Evolutionary conservation across 1,284 basidiomycete genomes (phyloP).

Genomic region (Cystobasidium sp.): DNA sequence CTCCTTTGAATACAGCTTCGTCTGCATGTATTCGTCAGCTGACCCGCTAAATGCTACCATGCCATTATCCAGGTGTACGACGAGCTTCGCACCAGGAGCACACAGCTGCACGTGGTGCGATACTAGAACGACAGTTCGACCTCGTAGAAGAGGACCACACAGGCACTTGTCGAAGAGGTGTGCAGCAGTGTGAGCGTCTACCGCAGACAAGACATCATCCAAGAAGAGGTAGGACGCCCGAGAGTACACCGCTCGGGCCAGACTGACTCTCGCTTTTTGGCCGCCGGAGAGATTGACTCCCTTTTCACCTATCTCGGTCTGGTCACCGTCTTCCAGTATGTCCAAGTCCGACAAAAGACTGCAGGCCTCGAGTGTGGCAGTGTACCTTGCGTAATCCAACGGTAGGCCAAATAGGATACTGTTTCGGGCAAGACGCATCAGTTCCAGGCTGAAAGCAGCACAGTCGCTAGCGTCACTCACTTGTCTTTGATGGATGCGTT

Average conservation of each 20-base stretch:
- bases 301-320: conserved; percentile 83
- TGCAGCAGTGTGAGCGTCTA: conserved; percentile 71
- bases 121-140: conserved; percentile 80
- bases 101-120: conserved; percentile 87
- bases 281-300: conserved; percentile 84
- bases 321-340: conserved; percentile 92
- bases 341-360: conserved; percentile 77
- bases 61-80: conserved; percentile 79
- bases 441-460: background rate
- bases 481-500: conserved; percentile 95
- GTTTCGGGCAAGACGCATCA: background rate
- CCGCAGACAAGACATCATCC: conserved; percentile 65
- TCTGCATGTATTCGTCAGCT: conserved; percentile 68
- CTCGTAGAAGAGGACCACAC: conserved; percentile 77
- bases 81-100: conserved; percentile 68
- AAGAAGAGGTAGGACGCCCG: conserved; percentile 81
- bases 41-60: conserved; percentile 75
- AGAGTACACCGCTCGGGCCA: conserved; percentile 92
- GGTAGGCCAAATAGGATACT: conserved; percentile 83
- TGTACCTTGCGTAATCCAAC: conserved; percentile 76
- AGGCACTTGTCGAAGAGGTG: conserved; percentile 82
- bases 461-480: conserved; percentile 1
- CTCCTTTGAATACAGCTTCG: conserved; percentile 57
- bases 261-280: conserved; percentile 88
- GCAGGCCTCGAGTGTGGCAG: conserved; percentile 74